Evolutionary conservation across 768 basidiomycete genomes (phyloP).

Genomic region (Boletus pseudopeckii): DNA sequence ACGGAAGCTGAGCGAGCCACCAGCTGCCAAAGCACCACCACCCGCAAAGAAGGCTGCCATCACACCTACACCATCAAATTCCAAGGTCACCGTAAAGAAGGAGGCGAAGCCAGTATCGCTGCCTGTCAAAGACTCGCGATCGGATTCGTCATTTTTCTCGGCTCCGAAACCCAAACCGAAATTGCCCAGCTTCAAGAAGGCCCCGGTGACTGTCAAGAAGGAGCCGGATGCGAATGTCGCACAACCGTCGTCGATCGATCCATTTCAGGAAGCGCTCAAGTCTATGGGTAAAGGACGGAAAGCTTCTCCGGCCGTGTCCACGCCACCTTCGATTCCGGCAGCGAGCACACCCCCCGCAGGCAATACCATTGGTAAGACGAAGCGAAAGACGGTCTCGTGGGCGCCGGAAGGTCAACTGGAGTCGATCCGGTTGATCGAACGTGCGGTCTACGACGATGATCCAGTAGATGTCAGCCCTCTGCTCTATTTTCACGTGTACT

Average conservation of each 20-base stretch:
- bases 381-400: constrained; percentile 79
- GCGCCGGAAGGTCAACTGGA: constrained; percentile 71
- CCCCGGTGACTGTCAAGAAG: constrained; percentile 47
- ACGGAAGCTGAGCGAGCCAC: constrained; percentile 61
- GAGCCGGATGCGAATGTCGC: constrained; percentile 59
- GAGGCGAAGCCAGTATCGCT: constrained; percentile 40
- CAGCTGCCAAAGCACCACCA: constrained; percentile 41
- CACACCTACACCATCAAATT: constrained; percentile 18
- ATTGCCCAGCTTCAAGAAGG: constrained; percentile 85
- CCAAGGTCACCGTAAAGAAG: constrained; percentile 50
- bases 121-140: constrained; percentile 70
- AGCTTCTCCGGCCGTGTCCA: constrained; percentile 58
- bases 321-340: constrained; percentile 46
- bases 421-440: constrained; percentile 75
- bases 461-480: constrained; percentile 73
- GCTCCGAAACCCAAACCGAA: constrained; percentile 82
- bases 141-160: constrained; percentile 86
- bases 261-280: constrained; percentile 81
- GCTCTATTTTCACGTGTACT: constrained; percentile 41
- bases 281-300: constrained; percentile 62
- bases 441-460: constrained; percentile 87
- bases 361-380: constrained; percentile 47
- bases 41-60: constrained; percentile 67
- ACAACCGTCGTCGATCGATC: constrained; percentile 73
- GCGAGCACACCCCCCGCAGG: constrained; percentile 34